Base-by-base conservation (phyloP, 352 stramenopile genomes). In the Pythium phragmitis region DNA sequence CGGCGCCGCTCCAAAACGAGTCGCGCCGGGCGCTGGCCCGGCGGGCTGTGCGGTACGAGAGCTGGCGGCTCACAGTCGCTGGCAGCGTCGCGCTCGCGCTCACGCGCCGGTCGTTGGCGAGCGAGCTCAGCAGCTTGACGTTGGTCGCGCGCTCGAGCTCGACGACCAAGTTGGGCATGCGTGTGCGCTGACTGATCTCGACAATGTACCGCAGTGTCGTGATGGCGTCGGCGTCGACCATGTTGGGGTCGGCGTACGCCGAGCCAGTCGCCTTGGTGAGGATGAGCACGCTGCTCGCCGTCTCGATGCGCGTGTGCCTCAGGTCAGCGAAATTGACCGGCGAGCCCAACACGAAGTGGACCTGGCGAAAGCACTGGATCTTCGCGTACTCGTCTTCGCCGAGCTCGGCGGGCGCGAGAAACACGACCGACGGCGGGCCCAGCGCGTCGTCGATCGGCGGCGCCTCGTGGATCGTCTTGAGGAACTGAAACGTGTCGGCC, bases 181-280 rank as follows among this genome's bases (percentile, higher is more conserved):
- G 57, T 6, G 73, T 77, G 23, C 75, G 79, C 58, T 89, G 80
- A 34, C 76, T 88, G 57, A 88, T 91, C 74, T 93, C 85, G 14
- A 93, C 75, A 23, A 93, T 93, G 57, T 89, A 91, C 1, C 82
- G 80, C 62, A 93, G 71, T 33, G 81, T 89, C 7, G 85, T 93
- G 64, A 93, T 93, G 11, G 85, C 85, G 52, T 93, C 79, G 6
- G 85, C 82, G 46, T 93, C 85, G 7, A 93, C 73, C 85, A 93
- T 93, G 53, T 93, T 93, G 7, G 80, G 75, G 47, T 93, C 85
- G 0, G 82, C 75, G 57, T 89, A 93, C 45, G 70, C 64, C 8
- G 72, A 73, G 45, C 79, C 73, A 0, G 74, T 85, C 4, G 76
- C 57, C 23, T 75, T 69, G 6, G 80, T 87, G 37, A 91, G 72